Percentiles rank a stretch among this genome's conserved stretches.
These are phyloP conservation scores for Blumeria hordei DNA, from an alignment of 2,329 filamentous ascomycete species.

Conservation along the genomic window DNA sequence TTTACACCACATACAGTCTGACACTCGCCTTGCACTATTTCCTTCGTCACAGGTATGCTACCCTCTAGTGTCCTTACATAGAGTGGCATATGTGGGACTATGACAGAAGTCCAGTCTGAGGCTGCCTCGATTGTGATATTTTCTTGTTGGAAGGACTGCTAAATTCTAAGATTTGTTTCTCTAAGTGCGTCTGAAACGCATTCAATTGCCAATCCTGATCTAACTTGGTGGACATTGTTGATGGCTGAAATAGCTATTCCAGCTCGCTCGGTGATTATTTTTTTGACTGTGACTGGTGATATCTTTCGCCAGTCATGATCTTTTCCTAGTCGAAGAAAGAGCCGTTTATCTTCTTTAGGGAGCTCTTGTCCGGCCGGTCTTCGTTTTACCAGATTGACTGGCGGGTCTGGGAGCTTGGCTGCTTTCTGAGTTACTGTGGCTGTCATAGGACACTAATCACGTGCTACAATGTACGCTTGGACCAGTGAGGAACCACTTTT, in stretches of 20 bases:
- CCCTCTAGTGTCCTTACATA: not conserved
- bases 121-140: not conserved
- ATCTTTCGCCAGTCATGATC: not conserved
- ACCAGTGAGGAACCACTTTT: too few species aligned
- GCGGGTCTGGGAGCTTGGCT: too few species aligned
- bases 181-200: not conserved
- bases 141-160: not conserved
- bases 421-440: too few species aligned
- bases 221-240: not conserved
- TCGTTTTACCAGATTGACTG: not conserved
- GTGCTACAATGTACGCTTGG: too few species aligned
- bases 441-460: too few species aligned
- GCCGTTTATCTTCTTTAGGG: not conserved
- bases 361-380: not conserved
- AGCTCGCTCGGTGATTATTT: not conserved
- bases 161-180: not conserved
- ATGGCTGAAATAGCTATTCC: not conserved
- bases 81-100: not conserved
- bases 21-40: not conserved
- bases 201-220: not conserved
- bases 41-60: not conserved
- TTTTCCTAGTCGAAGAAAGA: not conserved
- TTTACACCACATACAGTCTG: not conserved
- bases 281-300: not conserved
- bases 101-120: not conserved